Evolutionary conservation across 805 yeast genomes (phyloP).

Genomic region (Lachancea nothofagi): DNA sequence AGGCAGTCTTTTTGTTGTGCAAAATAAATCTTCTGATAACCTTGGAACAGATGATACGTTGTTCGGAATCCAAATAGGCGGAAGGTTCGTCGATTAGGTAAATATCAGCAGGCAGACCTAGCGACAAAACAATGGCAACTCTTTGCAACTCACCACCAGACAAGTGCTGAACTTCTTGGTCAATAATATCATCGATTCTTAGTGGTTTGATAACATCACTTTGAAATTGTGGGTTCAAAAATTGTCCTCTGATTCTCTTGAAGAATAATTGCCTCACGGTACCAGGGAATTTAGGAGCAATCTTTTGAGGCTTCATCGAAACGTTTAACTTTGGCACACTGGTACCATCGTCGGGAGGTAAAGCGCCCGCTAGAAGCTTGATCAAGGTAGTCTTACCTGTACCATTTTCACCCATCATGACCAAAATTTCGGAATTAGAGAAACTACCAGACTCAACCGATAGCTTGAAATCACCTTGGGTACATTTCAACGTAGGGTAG

Average conservation of each 20-base stretch:
- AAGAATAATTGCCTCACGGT: constrained; percentile 96
- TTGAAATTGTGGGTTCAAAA: constrained; percentile 95
- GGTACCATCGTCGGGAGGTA: constrained; percentile 79
- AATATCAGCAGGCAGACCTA: constrained; percentile 93
- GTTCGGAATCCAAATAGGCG: constrained; percentile 98
- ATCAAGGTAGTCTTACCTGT: constrained; percentile 99
- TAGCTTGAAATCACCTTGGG: constrained; percentile 94
- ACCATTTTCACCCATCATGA: constrained; percentile 99
- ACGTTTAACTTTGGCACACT: constrained; percentile 85
- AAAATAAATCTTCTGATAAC: constrained; percentile 94
- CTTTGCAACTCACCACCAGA: constrained; percentile 99
- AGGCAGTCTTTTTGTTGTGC: constrained; percentile 98
- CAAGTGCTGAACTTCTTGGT: constrained; percentile 94
- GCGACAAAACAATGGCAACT: constrained; percentile 92
- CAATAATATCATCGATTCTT: constrained; percentile 87
- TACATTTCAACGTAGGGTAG: constrained; percentile 81
- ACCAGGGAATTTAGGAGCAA: constrained; percentile 98
- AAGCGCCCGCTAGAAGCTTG: constrained; percentile 88
- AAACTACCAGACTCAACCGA: constrained; percentile 81
- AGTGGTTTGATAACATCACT: constrained; percentile 96
- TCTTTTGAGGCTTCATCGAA: constrained; percentile 98
- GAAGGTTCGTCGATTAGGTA: constrained; percentile 98
- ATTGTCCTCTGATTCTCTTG: constrained; percentile 91
- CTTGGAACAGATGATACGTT: constrained; percentile 98
- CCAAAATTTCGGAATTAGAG: constrained; percentile 93